Conservation (phyloP, 345 rosid genomes). For the Euphorbia lathyris region DNA sequence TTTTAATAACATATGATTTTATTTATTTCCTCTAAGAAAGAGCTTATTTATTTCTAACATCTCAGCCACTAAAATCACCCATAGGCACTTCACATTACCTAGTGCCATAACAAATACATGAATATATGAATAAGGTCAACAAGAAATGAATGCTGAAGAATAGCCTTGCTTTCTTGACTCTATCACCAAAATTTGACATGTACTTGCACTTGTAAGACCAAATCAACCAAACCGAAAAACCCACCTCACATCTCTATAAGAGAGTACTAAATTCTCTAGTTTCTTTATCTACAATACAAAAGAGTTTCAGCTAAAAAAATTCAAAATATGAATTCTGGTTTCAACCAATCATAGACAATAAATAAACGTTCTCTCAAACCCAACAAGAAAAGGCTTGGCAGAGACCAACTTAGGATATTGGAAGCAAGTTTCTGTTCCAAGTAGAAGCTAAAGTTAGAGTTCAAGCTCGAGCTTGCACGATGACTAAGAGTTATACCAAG, state of each 20-base stretch:
- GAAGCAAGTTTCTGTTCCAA: slow-evolving; percentile 42
- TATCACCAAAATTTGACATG: not conserved
- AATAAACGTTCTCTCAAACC: no score
- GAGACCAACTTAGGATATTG: slow-evolving; percentile 17
- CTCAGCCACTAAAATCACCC: no score
- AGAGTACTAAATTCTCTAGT: not conserved
- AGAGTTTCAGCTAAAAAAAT: not conserved
- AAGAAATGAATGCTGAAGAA: not conserved
- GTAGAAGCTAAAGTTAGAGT: slow-evolving; percentile 36
- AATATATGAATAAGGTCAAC: not conserved
- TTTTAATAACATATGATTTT: no score
- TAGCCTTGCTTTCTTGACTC: not conserved
- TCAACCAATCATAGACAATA: not conserved
- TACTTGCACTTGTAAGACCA: not conserved
- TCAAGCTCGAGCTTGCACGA: slow-evolving; percentile 37
- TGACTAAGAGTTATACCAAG: slow-evolving; percentile 38
- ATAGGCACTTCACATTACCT: no score
- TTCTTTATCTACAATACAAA: not conserved
- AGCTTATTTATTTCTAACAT: no score
- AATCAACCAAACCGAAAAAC: not conserved
- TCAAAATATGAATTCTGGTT: not conserved
- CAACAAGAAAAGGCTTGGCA: slow-evolving; percentile 11
- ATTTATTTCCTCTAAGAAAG: no score
- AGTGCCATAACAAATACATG: no score
- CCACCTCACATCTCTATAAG: not conserved